These are phyloP conservation scores for Exidia glandulosa DNA, from an alignment of 768 basidiomycete genomes.

Conservation along the genomic window DNA sequence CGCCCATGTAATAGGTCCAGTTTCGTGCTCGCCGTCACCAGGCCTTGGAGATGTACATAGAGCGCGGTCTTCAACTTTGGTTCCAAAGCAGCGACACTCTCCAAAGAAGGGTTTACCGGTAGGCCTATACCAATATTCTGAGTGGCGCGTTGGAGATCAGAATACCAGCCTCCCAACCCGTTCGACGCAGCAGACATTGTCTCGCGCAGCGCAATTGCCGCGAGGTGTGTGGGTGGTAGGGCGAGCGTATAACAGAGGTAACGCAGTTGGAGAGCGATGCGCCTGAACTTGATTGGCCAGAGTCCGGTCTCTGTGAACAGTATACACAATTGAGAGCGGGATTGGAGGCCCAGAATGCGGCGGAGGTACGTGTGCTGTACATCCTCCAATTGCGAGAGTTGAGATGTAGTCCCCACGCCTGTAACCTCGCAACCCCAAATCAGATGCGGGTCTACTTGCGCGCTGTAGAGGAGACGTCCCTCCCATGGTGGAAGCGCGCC, in stretches of 20 bases:
- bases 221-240: background rate
- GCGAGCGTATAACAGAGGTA: slow-evolving; percentile 1
- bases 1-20: slow-evolving; percentile 3
- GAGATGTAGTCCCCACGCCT: slow-evolving; percentile 6
- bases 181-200: background rate
- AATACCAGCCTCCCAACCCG: background rate
- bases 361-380: slow-evolving; percentile 13
- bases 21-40: background rate
- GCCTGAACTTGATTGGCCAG: slow-evolving; percentile 4
- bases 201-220: background rate
- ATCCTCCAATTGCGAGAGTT: slow-evolving; percentile 4
- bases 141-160: background rate
- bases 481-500: slow-evolving; percentile 3
- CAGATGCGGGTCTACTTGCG: slow-evolving; percentile 14
- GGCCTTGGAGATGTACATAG: too few relatives aligned
- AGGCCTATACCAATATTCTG: too few relatives aligned
- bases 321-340: slow-evolving; percentile 6
- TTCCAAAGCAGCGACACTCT: too few relatives aligned
- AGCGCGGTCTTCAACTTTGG: too few relatives aligned
- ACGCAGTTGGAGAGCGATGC: background rate
- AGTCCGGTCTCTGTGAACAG: slow-evolving; percentile 10
- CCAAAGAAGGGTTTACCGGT: too few relatives aligned
- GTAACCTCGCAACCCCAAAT: slow-evolving; percentile 14
- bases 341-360: slow-evolving; percentile 13
- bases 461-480: slow-evolving; percentile 12